Conservation (phyloP, 2,329 filamentous ascomycete species). For the Kalmusia sp. region DNA sequence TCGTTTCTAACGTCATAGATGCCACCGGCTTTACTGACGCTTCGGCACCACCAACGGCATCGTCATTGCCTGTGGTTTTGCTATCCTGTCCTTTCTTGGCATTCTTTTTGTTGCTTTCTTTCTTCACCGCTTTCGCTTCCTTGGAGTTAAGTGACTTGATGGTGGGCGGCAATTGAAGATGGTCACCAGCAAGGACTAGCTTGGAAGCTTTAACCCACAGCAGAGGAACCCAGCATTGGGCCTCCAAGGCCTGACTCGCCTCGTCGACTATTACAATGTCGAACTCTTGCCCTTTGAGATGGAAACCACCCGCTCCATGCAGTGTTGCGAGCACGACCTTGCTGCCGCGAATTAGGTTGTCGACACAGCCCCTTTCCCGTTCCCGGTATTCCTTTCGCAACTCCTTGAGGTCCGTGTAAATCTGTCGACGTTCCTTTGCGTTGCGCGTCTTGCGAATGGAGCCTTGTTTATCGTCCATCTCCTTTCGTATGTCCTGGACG, state of each 20-base stretch:
- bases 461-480: conserved; percentile 92
- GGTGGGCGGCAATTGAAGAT: conserved; percentile 91
- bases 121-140: conserved; percentile 39
- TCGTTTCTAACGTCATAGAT: conserved; percentile 76
- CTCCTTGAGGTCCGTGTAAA: conserved; percentile 85
- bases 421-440: conserved; percentile 77
- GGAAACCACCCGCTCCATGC: conserved; percentile 87
- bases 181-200: conserved; percentile 90
- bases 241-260: conserved; percentile 92
- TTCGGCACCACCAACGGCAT: conserved; percentile 43
- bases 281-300: conserved; percentile 80
- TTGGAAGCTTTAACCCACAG: conserved; percentile 74
- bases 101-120: conserved; percentile 41
- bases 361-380: conserved; percentile 82
- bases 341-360: conserved; percentile 75
- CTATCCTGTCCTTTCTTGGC: conserved; percentile 49
- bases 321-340: conserved; percentile 91
- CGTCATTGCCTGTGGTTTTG: conserved; percentile 11
- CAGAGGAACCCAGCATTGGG: conserved; percentile 95
- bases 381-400: conserved; percentile 88
- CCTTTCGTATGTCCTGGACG: conserved; percentile 85
- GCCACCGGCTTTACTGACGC: conserved; percentile 29
- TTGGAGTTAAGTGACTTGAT: conserved; percentile 76
- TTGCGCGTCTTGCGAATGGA: conserved; percentile 86
- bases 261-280: conserved; percentile 97